Percentiles rank a stretch among this genome's conserved stretches.
phyloP scores from a whole-genome alignment of 129 eudicot genomes.

The Helianthus annuus region HanXRQr2.0-SUNRISE NC_035443.2:56903401-56903900 shows the following conservation, averaged over 20 bases:
- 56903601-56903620: slow-evolving; percentile 25
- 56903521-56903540: slow-evolving; percentile 27
- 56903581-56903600: slow-evolving; percentile 28
- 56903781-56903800: no score
- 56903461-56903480: slow-evolving; percentile 12
- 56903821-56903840: no score
- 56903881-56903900: not conserved
- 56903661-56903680: slow-evolving; percentile 36
- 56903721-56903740: slow-evolving; percentile 88
- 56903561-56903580: slow-evolving; percentile 24
- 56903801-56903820: no score
- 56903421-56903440: slow-evolving; percentile 1
- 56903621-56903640: slow-evolving; percentile 28
- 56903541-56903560: slow-evolving; percentile 21
- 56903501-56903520: slow-evolving; percentile 19
- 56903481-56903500: no score
- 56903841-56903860: no score
- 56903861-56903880: no score
- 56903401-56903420: not conserved
- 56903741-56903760: slow-evolving; percentile 40
- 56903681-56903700: slow-evolving; percentile 64
- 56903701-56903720: slow-evolving; percentile 91
- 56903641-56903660: slow-evolving; percentile 21
- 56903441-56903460: slow-evolving; percentile 17
- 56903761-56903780: no score